These are phyloP conservation scores for Fusarium sp. DNA, from an alignment of 2,329 filamentous ascomycete genomes.

Conservation along the genomic window DNA sequence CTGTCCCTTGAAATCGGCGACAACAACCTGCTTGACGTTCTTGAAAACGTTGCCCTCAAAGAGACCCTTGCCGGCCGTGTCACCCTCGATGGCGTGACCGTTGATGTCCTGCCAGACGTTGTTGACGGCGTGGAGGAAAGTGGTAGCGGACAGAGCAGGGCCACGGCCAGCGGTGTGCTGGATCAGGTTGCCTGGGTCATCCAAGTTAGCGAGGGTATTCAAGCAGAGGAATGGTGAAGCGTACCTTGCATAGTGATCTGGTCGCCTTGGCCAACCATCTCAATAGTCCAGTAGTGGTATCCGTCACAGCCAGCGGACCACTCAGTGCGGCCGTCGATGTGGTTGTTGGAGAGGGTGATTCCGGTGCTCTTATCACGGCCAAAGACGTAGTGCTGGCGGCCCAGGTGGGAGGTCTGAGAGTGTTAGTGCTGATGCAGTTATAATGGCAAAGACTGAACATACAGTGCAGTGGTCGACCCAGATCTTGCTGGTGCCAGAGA, in stretches of 20 bases:
- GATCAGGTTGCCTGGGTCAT: slow-evolving; percentile 60
- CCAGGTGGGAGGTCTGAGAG: slow-evolving; percentile 64
- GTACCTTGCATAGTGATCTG: slow-evolving; percentile 6
- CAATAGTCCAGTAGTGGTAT: slow-evolving; percentile 68
- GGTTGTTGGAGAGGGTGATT: slow-evolving; percentile 67
- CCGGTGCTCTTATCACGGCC: slow-evolving; percentile 61
- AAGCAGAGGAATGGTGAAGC: slow-evolving; percentile 59
- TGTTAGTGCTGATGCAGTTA: slow-evolving; percentile 39
- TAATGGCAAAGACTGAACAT: no score
- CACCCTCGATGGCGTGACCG: slow-evolving; percentile 65
- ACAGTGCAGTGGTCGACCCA: slow-evolving; percentile 54
- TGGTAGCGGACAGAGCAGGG: slow-evolving; percentile 65
- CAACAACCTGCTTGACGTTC: slow-evolving; percentile 50
- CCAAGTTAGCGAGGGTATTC: no score
- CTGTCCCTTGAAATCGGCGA: no score
- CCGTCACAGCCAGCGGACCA: slow-evolving; percentile 66
- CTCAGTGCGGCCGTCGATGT: slow-evolving; percentile 63
- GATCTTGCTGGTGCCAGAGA: slow-evolving; percentile 55
- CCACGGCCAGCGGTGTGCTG: slow-evolving; percentile 65
- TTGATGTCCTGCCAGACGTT: slow-evolving; percentile 66
- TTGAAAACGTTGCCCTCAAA: slow-evolving; percentile 67
- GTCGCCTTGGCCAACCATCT: slow-evolving; percentile 63
- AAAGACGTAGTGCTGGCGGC: slow-evolving; percentile 67
- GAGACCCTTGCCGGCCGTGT: slow-evolving; percentile 53
- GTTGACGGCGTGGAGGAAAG: slow-evolving; percentile 67